Evolutionary conservation across 2,329 filamentous ascomycete genomes (phyloP), one percentile per base, ranked within the genome.

Genomic region (Phoma sp.): DNA sequence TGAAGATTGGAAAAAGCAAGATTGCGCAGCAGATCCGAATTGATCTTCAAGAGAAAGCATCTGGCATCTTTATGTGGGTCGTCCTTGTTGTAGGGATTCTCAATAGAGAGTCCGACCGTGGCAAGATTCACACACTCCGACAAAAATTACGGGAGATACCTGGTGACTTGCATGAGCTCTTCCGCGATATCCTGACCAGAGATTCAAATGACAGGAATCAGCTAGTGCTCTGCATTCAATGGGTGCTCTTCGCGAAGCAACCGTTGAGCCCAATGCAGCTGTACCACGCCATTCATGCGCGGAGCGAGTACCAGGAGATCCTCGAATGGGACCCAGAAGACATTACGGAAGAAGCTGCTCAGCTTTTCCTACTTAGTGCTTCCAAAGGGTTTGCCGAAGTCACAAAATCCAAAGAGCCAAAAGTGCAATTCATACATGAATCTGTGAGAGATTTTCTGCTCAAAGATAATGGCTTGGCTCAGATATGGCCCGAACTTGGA

Each of bases 11-110:
- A 2, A 57, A 62, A 2, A 51, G 53, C 2, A 60, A 64, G 4
- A 37, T n/a, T 2, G 57, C 55, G 4, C 46, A 64, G 32, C 23
- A 60, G 24, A 48, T 80, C 8, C 65, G 59, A 47, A 8, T 13
- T 0, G 50, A 75, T 14, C 48, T 83, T 25, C 64, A 63, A 4
- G 42, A 67, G 9, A 79, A 75, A 25, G 67, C 79, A 0, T 71
- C 69, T 1, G 77, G 79, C 0, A 65, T 82, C 4, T 81, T 82
- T 45, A 59, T 81, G 54, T 82, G 79, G 58, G 47, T 57, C 35
- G 52, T 59, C 4, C 48, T 59, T 4, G 60, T 63, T 3, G 49
- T 57, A 0, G 77, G 69, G 4, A 80, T 81, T 4, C 63, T 83
- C 1, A 80, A 82, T 43, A 73, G 74, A 39, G 77, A 78, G 53